phyloP scores from a whole-genome alignment of 2,329 filamentous ascomycete genomes.

The Talaromyces atroroseus region DNA sequence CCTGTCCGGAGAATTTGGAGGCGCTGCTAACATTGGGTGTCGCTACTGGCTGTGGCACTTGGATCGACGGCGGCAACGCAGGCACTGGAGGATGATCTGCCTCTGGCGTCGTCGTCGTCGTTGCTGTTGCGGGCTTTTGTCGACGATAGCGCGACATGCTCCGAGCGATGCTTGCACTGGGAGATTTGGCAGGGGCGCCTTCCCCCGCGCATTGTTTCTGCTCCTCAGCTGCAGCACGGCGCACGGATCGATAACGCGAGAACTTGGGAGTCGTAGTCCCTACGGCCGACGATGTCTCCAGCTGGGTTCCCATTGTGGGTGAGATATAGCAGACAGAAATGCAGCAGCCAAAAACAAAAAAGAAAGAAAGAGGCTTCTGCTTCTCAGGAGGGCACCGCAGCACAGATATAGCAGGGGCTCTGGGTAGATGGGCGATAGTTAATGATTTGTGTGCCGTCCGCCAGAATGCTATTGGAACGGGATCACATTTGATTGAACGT shows the following conservation, averaged over 20 bases:
- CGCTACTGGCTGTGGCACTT: background rate
- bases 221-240: conserved; percentile 34
- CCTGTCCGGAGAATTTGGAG: no score
- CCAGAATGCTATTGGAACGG: background rate
- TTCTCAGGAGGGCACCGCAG: background rate
- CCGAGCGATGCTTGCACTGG: conserved; percentile 24
- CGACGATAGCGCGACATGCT: conserved; percentile 37
- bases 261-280: conserved; percentile 39
- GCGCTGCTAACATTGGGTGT: no score
- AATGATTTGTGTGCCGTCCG: conserved; percentile 1
- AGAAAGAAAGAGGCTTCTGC: no score
- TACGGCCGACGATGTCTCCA: conserved; percentile 10
- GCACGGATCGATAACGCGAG: conserved; percentile 55
- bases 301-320: conserved; percentile 20
- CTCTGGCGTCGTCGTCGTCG: conserved; percentile 16
- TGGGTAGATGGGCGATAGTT: background rate
- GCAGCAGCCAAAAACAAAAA: no score
- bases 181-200: conserved; percentile 5
- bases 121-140: conserved; percentile 18
- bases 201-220: background rate
- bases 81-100: conserved; percentile 13
- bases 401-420: background rate
- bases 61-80: conserved; percentile 12
- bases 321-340: background rate
- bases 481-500: background rate